Evolutionary conservation across 805 yeast genomes (phyloP), one percentile per base, ranked within the genome.

Genomic region (Ogataea ganodermae): DNA sequence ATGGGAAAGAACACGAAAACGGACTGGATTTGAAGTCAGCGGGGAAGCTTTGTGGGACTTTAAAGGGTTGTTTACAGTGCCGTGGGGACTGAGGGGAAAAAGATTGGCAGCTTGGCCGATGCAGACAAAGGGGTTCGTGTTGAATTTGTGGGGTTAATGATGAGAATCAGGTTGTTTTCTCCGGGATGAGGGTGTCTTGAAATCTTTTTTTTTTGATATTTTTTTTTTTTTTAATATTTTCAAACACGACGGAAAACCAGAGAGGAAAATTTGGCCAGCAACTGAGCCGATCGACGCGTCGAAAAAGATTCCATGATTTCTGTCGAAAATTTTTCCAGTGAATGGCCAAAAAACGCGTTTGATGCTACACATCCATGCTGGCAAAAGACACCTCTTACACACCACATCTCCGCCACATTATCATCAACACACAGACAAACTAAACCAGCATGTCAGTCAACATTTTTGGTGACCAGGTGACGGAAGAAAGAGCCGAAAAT

Each of bases 401-500:
- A 21, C 7, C 27, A 21, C 26, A 35, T 13, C 18, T 6, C 30
- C 30, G 12, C 30, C 30, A 27, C 12, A 22, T 5, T 27, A 27
- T 27, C 30, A 27, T 4, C 30, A 27, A 27, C 30, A 10, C 30
- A 27, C 30, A 27, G 14, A 9, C 30, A 23, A 27, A 13, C 31
- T 23, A 22, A n/a, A 22, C 23, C 21, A 51, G 4, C 16, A 67
- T 71, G 95, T 84, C 91, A 57, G 96, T 91, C 52, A 92, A 91
- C 59, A 91, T 92, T 64, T 89, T 94, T 71, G 96, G 96, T 52
- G 98, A 94, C 66, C 96, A 92, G 69, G 98, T 92, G 46, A 86
- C 94, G 5, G 99, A 92, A 71, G 99, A 92, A 72, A 81, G 97
- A 63, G 99, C 94, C 37, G 99, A 94, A 70, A 91, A 92, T 70